Evolutionary conservation across 108 stramenopile genomes (phyloP), one percentile per base, ranked within the genome.

Genomic region (Stephanodiscus triporus): DNA sequence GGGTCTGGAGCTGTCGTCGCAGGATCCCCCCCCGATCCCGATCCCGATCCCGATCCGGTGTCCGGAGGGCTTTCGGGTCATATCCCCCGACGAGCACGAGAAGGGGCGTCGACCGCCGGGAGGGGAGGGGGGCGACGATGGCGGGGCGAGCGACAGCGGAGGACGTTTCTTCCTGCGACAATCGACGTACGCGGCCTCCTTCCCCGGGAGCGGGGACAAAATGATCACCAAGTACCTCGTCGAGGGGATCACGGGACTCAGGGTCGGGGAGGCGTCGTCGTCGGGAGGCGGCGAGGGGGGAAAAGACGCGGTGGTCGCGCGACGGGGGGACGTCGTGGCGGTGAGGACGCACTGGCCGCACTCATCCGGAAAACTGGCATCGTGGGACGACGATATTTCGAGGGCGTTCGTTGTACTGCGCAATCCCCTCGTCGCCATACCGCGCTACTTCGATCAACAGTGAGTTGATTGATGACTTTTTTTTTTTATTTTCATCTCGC

Each of bases 321-420:
- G 9, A 37, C 32, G 26, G 19, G 53, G 55, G 30, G 37, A 66
- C 9, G 76, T 71, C 0, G 40, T 78, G 27, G 77, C 68, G 34
- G 23, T 78, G 0, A 66, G 70, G 48, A 78, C 77, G 19, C 77
- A 78, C 23, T 78, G 66, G 53, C 77, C 77, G n/a, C 77, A 78
- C 58, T 50, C 77, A 19, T 71, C 70, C 2, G 77, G 70, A 2
- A 70, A 66, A 66, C 66, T 78, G 74, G 71, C 71, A 40, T 63
- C 71, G 7, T 79, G 66, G 71, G 78, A 79, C 60, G 47, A 38
- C 4, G 59, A 62, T 5, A 72, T 79, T 14, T 10, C 26, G 6
- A 45, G 59, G 32, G 66, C 72, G 17, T 59, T 73, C 53, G 66
- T 79, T 2, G 53, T 79, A 32, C 53, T 79, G 1, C 63, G 78